Evolutionary conservation across 192 early-diverging fungal genomes (phyloP).

Genomic region (Gigaspora rosea): DNA sequence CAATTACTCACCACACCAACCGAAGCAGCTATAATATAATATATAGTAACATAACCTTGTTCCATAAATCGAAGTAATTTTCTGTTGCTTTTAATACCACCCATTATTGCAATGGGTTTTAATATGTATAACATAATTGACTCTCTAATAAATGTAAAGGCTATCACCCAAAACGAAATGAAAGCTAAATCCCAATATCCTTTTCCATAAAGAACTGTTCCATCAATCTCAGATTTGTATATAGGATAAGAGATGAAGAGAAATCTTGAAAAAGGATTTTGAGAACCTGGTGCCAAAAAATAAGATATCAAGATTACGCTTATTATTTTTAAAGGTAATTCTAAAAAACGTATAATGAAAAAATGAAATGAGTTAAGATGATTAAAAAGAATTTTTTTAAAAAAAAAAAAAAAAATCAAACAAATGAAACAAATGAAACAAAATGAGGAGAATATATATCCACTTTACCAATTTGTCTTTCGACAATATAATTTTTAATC

Average conservation of each 20-base stretch:
- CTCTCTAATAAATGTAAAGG: conserved; percentile 63
- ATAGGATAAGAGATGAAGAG: conserved; percentile 16
- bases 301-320: background rate
- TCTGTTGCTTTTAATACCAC: conserved; percentile 36
- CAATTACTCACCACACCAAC: conserved; percentile 59
- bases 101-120: conserved; percentile 43
- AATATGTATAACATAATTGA: conserved; percentile 53
- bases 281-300: background rate
- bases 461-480: conserved; percentile 4
- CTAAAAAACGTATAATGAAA: background rate
- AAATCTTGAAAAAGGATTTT: conserved; percentile 25
- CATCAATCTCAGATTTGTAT: background rate
- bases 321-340: conserved; percentile 21
- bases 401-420: background rate
- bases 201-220: conserved; percentile 47
- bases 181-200: conserved; percentile 63
- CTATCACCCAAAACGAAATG: conserved; percentile 65
- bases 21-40: conserved; percentile 60
- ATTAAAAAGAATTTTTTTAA: background rate
- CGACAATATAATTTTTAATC: background rate
- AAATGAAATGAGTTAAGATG: too few species aligned
- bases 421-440: background rate
- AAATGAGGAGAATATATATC: too few species aligned
- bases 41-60: conserved; percentile 71
- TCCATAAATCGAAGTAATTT: conserved; percentile 65